Evolutionary conservation across 2,329 filamentous ascomycete species (phyloP).

Genomic region (Cytospora piceae): DNA sequence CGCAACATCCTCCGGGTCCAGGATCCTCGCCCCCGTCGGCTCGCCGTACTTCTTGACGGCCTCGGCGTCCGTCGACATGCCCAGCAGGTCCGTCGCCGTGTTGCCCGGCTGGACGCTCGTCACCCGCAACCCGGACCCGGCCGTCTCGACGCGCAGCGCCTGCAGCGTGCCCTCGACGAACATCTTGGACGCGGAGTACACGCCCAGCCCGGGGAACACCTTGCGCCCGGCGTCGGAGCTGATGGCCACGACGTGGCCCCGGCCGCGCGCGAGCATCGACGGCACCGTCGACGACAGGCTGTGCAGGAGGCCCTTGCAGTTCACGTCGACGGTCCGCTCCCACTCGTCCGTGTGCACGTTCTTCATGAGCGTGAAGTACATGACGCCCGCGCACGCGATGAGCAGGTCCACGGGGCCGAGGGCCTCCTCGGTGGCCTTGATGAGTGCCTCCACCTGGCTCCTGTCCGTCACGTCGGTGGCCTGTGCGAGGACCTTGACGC

Average conservation of each 20-base stretch:
- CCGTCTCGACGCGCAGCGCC: constrained; percentile 73
- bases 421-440: constrained; percentile 60
- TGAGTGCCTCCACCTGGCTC: constrained; percentile 67
- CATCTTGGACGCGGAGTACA: constrained; percentile 84
- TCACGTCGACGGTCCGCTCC: constrained; percentile 82
- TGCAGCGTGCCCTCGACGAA: constrained; percentile 85
- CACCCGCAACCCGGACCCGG: constrained; percentile 71
- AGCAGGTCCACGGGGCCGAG: constrained; percentile 78
- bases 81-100: constrained; percentile 71
- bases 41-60: constrained; percentile 79
- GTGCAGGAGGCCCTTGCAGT: constrained; percentile 82
- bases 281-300: constrained; percentile 72
- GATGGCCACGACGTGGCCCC: constrained; percentile 77
- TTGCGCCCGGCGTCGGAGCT: constrained; percentile 82
- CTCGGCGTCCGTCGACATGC: constrained; percentile 75
- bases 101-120: constrained; percentile 80
- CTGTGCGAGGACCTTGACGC: constrained; percentile 68
- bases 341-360: constrained; percentile 75
- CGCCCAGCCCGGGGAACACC: constrained; percentile 78
- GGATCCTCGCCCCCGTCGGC: constrained; percentile 73
- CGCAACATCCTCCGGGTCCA: constrained; percentile 75
- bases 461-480: constrained; percentile 74
- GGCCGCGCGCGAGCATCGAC: constrained; percentile 69
- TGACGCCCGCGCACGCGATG: constrained; percentile 80
- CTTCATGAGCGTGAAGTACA: constrained; percentile 90